Evolutionary conservation across 2,329 filamentous ascomycete genomes (phyloP), one percentile per base, ranked within the genome.

Genomic region (Diaporthe vexans): DNA sequence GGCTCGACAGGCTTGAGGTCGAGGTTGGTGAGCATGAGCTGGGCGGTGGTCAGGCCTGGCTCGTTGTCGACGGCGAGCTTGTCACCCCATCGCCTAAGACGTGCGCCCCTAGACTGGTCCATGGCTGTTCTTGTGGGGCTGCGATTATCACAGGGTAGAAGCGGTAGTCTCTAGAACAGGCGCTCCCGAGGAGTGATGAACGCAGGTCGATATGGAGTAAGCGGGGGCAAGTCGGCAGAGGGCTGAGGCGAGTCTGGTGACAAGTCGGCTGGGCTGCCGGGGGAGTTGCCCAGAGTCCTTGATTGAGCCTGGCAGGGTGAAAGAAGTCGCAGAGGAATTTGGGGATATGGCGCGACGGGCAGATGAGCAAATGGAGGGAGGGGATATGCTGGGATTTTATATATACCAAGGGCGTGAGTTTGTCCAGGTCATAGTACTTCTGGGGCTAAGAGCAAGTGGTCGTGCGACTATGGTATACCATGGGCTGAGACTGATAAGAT

Each of bases 21-120:
- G 82, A 94, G 85, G 82, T 98, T 98, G 78, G 91, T 94, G 81
- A 98, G 89, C 93, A 98, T 95, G 78, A 97, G 87, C 86, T 98
- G 94, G 21, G 92, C 89, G 71, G 89, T 92, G 10, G 92, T 94
- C 79, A 98, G 88, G 59, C 94, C 94, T 1, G 92, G 90, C 83
- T 97, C 95, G 72, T 89, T 85, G 73, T 93, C 88, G 74, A 97
- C 94, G 59, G 93, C 91, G 73, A 95, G 81, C 86, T 91, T 95
- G 56, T 89, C 82, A 72, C 83, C 83, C 82, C 86, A 85, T 76
- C 82, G 81, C 77, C 84, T 83, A 69, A 86, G 78, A 76, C 82
- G 84, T 83, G 48, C 74, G 74, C 78, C 81, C 74, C 82, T 79
- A 63, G 82, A 81, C 77, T 81, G 79, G 73, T 78, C 74, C 82